Percentiles rank a stretch among this genome's conserved stretches.
These are phyloP conservation scores for Aspergillus costaricaensis DNA, from an alignment of 2,329 filamentous ascomycete genomes.

Conservation along the genomic window DNA sequence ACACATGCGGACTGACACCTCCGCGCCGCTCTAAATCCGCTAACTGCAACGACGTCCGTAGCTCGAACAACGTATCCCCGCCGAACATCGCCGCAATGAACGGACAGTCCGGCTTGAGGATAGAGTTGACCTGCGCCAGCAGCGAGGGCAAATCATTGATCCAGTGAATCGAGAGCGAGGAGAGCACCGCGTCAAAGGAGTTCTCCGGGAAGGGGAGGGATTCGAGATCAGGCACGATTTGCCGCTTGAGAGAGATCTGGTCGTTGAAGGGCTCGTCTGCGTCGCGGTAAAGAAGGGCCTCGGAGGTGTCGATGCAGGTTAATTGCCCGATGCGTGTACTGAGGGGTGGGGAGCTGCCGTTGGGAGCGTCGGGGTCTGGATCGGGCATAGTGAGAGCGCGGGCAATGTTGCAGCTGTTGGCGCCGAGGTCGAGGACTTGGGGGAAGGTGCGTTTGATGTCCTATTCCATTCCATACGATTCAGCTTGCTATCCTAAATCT, in stretches of 20 bases:
- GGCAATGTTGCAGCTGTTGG: constrained; percentile 93
- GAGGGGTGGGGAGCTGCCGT: constrained; percentile 55
- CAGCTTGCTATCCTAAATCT: too few species aligned
- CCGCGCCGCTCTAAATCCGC: constrained; percentile 87
- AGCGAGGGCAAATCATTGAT: constrained; percentile 92
- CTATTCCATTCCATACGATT: constrained; percentile 43
- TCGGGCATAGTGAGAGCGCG: constrained; percentile 72
- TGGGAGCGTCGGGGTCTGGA: constrained; percentile 57
- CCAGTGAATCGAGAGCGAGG: constrained; percentile 90
- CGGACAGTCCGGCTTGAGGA: constrained; percentile 85
- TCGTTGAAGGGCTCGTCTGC: constrained; percentile 66
- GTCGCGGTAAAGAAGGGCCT: constrained; percentile 77
- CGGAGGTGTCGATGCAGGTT: constrained; percentile 79
- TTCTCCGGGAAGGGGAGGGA: constrained; percentile 72
- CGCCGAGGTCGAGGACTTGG: constrained; percentile 85
- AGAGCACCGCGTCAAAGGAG: constrained; percentile 86
- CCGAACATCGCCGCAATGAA: constrained; percentile 97
- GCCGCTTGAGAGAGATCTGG: constrained; percentile 69
- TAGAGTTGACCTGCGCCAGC: constrained; percentile 78
- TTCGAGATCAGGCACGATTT: constrained; percentile 69
- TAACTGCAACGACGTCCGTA: constrained; percentile 88
- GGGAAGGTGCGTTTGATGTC: constrained; percentile 90
- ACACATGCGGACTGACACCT: constrained; percentile 89
- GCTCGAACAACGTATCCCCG: constrained; percentile 89
- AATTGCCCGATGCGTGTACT: constrained; percentile 71